Base-by-base conservation (phyloP, 352 stramenopile species). In the Chrysophaeum taylorii region DNA sequence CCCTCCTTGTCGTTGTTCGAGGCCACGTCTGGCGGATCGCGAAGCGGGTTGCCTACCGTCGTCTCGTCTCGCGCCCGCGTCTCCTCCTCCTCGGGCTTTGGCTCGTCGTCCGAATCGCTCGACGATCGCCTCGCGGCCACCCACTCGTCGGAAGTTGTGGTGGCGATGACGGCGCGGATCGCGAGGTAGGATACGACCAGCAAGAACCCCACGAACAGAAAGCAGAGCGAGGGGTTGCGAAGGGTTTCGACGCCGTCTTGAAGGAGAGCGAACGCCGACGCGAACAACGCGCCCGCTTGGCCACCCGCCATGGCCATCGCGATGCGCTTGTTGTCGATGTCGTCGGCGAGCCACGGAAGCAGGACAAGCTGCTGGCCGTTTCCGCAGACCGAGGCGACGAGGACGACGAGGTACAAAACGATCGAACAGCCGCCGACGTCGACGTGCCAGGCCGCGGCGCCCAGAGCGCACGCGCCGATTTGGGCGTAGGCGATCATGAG, bases 301-400 rank as follows among this genome's bases (percentile, higher is more conserved):
- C 57, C 57, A 18, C 57, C 57, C 12, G 57, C 57, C 57, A 66
- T 66, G 2, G 45, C 15, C 33, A 45, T 36, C 33, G 45, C 57
- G 35, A 66, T 66, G 33, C 57, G 48, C 18, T 31, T 9, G 33
- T n/a, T 36, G 33, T 14, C 16, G 33, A 27, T 36, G 12, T 18
- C 57, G 1, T 9, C 31, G 45, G 9, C 23, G 45, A 57, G 9
- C 57, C 57, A 66, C 12, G 57, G 57, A 5, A 38, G 4, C 33
- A 45, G 31, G 16, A n/a, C 57, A 36, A 66, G 31, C 35, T 66
- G 57, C 57, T 66, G 57, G 33, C 7, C 1, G 57, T 66, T 66
- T 31, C 57, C 57, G 14, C 2, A 31, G 57, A 66, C 2, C 31
- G 27, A 37, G 14, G 57, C 36, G 57, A 45, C 35, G 57, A 33